Evolutionary conservation across 2,329 filamentous ascomycete genomes (phyloP), one percentile per base, ranked within the genome.

Genomic region (Claviceps monticola): DNA sequence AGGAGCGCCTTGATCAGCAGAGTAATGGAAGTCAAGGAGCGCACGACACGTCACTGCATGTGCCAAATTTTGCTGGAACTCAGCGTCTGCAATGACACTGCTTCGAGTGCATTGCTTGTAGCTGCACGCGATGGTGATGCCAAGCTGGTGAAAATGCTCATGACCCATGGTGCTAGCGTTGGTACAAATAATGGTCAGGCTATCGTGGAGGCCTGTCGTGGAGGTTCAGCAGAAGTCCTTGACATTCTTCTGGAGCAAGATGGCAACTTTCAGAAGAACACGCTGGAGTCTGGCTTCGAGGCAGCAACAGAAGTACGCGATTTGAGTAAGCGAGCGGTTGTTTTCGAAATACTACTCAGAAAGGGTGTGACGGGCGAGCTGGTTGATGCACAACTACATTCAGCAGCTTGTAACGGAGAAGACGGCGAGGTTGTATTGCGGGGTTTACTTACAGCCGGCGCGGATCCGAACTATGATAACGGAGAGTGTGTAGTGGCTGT

Each of bases 401-500:
- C 73, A 0, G 74, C 78, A 0, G 73, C 72, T 0, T 68, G 74
- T 42, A 78, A 72, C 50, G 74, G 75, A 0, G 70, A 74, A 29
- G 68, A 69, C 2, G 76, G 72, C 1, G 67, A 71, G 29, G 66
- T 68, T 5, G 62, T 80, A 14, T 68, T 82, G 36, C 65, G 63
- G 29, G 69, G 80, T 9, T 59, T 83, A 17, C 63, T 82, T 4
- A 61, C 61, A 1, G 68, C 73, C 36, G 78, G 78, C 0, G 79
- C 78, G 3, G 74, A 75, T 50, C 72, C 76, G 0, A 74, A 82
- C 57, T 74, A 74, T 59, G 74, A 74, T 19, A 68, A 71, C 9
- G 78, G 78, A 1, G 75, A 80, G 50, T 73, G 75, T 4, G 69
- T 82, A 4, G 74, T 77, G 56, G 73, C 75, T 11, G 75, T 77